phyloP scores from a whole-genome alignment of 2,329 filamentous ascomycete genomes.

The Trichoderma hamatum region DNA sequence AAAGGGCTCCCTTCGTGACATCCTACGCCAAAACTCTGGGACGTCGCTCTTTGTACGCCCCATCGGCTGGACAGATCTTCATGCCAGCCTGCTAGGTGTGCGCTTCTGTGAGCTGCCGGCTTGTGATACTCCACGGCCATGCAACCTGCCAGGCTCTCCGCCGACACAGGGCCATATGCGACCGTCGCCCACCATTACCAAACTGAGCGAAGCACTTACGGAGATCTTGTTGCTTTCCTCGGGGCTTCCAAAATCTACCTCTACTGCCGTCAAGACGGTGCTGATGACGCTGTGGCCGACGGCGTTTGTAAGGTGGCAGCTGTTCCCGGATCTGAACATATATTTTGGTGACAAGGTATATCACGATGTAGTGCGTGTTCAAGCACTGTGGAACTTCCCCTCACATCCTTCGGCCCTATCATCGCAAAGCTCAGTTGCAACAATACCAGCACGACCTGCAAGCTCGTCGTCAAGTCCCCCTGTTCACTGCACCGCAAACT shows the following conservation, averaged over 20 bases:
- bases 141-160: slow-evolving; percentile 37
- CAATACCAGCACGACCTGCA: slow-evolving; percentile 43
- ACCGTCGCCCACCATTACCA: slow-evolving; percentile 48
- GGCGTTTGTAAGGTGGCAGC: slow-evolving; percentile 37
- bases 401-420: slow-evolving; percentile 33
- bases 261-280: slow-evolving; percentile 48
- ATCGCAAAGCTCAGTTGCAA: slow-evolving; percentile 40
- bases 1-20: slow-evolving; percentile 55
- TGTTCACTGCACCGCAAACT: slow-evolving; percentile 31
- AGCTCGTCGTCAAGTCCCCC: slow-evolving; percentile 34
- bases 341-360: slow-evolving; percentile 54
- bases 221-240: slow-evolving; percentile 44
- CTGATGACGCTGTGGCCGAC: slow-evolving; percentile 51
- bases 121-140: slow-evolving; percentile 47
- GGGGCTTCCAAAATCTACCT: slow-evolving; percentile 41
- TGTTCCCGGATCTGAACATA: slow-evolving; percentile 49
- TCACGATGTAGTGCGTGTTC: slow-evolving; percentile 50
- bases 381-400: slow-evolving; percentile 53
- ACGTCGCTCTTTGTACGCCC: slow-evolving; percentile 55
- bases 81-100: slow-evolving; percentile 52
- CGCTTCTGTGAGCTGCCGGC: slow-evolving; percentile 49
- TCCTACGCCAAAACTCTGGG: slow-evolving; percentile 53
- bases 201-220: slow-evolving; percentile 49
- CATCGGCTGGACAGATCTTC: slow-evolving; percentile 59
- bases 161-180: slow-evolving; percentile 43